Evolutionary conservation across 2,329 filamentous ascomycete species (phyloP).

Genomic region (Epichloe coenophiala): DNA sequence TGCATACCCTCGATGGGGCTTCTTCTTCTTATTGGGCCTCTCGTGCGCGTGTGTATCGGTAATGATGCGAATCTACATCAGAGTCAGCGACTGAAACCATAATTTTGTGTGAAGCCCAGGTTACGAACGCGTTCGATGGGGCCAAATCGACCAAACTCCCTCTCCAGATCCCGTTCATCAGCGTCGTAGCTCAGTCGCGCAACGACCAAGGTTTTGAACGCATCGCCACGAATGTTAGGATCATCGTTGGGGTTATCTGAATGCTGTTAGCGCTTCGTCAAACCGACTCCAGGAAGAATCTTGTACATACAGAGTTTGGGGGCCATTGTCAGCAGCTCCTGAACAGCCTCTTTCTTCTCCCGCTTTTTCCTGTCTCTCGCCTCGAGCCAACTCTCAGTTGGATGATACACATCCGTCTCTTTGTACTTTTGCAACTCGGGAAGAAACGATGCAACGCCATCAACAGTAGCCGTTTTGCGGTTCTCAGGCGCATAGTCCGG

Average conservation of each 20-base stretch:
- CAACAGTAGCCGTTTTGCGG: conserved; percentile 59
- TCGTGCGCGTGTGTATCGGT: conserved; percentile 57
- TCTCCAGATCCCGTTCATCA: conserved; percentile 78
- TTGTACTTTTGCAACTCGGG: conserved; percentile 64
- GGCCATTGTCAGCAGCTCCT: conserved; percentile 50
- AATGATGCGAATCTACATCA: conserved; percentile 67
- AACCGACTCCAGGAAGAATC: background rate
- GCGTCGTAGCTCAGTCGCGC: conserved; percentile 81
- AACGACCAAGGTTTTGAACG: conserved; percentile 90
- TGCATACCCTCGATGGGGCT: conserved; percentile 78
- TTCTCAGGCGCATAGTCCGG: conserved; percentile 73
- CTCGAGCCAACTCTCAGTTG: conserved; percentile 90
- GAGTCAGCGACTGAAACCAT: background rate
- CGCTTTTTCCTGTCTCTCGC: conserved; percentile 67
- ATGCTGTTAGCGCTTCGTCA: background rate
- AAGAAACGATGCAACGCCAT: conserved; percentile 62
- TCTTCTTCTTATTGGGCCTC: conserved; percentile 64
- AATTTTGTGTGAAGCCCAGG: background rate
- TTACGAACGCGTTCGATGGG: conserved; percentile 73
- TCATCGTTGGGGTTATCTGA: conserved; percentile 73
- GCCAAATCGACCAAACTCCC: conserved; percentile 86
- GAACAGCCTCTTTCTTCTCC: conserved; percentile 61
- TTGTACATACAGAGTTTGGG: conserved; percentile 45
- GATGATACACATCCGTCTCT: conserved; percentile 59
- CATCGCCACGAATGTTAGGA: conserved; percentile 78